phyloP scores from a whole-genome alignment of 768 basidiomycete species.

The Strobilomyces dryophilus region DNA sequence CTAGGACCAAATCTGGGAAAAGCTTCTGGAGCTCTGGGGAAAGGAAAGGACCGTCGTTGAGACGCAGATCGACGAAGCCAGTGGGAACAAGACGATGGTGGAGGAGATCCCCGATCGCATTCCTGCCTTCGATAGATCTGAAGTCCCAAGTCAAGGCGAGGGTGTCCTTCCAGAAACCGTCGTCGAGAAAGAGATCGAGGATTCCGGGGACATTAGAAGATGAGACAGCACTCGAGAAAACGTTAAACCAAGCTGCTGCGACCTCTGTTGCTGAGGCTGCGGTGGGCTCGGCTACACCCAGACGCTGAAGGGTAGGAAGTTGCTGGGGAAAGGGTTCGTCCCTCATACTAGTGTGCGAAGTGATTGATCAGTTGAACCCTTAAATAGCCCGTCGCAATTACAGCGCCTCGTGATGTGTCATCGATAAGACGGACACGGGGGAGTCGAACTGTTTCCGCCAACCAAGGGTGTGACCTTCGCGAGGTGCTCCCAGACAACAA shows the following conservation, averaged over 20 bases:
- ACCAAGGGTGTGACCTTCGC: too few relatives aligned
- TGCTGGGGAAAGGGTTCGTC: slow-evolving; percentile 21
- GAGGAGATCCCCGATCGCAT: slow-evolving; percentile 38
- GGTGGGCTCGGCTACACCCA: slow-evolving; percentile 22
- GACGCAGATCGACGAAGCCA: slow-evolving; percentile 10
- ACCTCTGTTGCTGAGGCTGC: slow-evolving; percentile 16
- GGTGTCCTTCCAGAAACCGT: slow-evolving; percentile 49
- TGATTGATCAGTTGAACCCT: too few relatives aligned
- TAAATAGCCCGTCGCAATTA: too few relatives aligned
- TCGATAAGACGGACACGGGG: too few relatives aligned
- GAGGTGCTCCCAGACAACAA: too few relatives aligned
- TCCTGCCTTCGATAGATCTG: slow-evolving; percentile 41
- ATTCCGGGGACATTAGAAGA: slow-evolving; percentile 14
- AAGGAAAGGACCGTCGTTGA: slow-evolving; percentile 20
- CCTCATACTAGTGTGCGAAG: slow-evolving; percentile 8
- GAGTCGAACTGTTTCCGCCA: too few relatives aligned
- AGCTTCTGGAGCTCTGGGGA: slow-evolving; percentile 34
- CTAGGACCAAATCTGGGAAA: slow-evolving; percentile 55
- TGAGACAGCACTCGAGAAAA: slow-evolving; percentile 21
- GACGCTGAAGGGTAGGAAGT: slow-evolving; percentile 27
- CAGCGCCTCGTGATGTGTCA: too few relatives aligned
- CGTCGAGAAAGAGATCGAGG: slow-evolving; percentile 26
- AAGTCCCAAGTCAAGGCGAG: slow-evolving; percentile 55
- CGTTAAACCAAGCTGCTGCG: slow-evolving; percentile 24
- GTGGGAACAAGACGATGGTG: slow-evolving; percentile 29